Percentiles rank a stretch among this genome's conserved stretches.
Conservation (phyloP, 345 rosid species). For the Eucalyptus cloeziana region DNA sequence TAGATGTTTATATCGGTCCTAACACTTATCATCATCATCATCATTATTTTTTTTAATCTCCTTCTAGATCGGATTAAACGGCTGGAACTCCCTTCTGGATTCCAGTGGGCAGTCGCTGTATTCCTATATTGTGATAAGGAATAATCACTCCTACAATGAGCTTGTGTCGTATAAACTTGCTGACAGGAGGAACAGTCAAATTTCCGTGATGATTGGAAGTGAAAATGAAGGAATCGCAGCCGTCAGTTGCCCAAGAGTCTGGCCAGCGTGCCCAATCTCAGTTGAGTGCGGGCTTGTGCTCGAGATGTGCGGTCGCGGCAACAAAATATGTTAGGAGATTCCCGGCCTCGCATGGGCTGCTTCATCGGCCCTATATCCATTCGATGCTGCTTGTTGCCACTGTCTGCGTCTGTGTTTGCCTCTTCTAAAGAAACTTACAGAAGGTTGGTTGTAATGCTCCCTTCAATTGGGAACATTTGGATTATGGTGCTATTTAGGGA, state of each 20-base stretch:
- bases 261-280: background rate
- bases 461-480: slow-evolving; percentile 77
- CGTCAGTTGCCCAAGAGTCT: background rate
- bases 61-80: slow-evolving; percentile 51
- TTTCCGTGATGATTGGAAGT: slow-evolving; percentile 43
- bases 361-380: slow-evolving; percentile 64
- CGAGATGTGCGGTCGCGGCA: slow-evolving; percentile 39
- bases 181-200: slow-evolving; percentile 57
- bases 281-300: slow-evolving; percentile 27
- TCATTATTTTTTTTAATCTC: background rate
- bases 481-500: slow-evolving; percentile 49
- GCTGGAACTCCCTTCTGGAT: slow-evolving; percentile 62
- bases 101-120: slow-evolving; percentile 48
- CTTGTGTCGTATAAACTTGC: slow-evolving; percentile 55
- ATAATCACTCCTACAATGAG: slow-evolving; percentile 52
- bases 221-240: slow-evolving; percentile 3
- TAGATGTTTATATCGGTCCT: background rate
- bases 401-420: slow-evolving; percentile 86
- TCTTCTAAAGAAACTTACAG: slow-evolving; percentile 52
- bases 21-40: background rate
- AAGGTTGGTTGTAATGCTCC: slow-evolving; percentile 31
- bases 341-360: slow-evolving; percentile 42
- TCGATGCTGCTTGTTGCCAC: slow-evolving; percentile 83
- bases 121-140: slow-evolving; percentile 50
- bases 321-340: slow-evolving; percentile 31